phyloP scores from a whole-genome alignment of 208 protist genomes.

The Strigomonas oncopelti region DNA sequence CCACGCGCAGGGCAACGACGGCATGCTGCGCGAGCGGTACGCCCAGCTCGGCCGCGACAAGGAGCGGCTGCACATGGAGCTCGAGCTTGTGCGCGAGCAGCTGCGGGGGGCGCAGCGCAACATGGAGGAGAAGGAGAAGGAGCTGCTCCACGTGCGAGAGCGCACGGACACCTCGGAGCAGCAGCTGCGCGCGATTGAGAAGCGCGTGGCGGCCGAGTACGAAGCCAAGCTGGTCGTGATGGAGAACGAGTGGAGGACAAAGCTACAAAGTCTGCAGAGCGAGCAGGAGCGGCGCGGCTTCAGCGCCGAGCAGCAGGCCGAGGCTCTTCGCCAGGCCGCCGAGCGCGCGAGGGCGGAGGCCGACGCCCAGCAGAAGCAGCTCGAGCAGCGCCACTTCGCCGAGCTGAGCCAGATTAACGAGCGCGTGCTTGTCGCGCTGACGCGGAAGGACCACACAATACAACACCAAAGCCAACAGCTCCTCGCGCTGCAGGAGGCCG shows the following conservation, averaged over 20 bases:
- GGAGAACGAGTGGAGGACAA: slow-evolving; percentile 66
- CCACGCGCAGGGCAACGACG: slow-evolving; percentile 52
- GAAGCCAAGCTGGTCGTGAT: slow-evolving; percentile 45
- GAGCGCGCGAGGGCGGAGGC: slow-evolving; percentile 29
- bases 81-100: slow-evolving; percentile 61
- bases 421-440: slow-evolving; percentile 72
- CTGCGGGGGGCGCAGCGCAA: slow-evolving; percentile 36
- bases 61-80: slow-evolving; percentile 68
- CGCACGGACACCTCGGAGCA: slow-evolving; percentile 40
- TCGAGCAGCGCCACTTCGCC: slow-evolving; percentile 73
- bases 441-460: slow-evolving; percentile 73
- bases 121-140: slow-evolving; percentile 42
- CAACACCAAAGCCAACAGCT: slow-evolving; percentile 63
- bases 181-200: slow-evolving; percentile 53
- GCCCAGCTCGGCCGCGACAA: slow-evolving; percentile 56
- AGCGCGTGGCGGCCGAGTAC: slow-evolving; percentile 44
- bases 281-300: slow-evolving; percentile 54
- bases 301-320: slow-evolving; percentile 43
- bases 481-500: slow-evolving; percentile 60
- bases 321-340: slow-evolving; percentile 32
- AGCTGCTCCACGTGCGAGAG: slow-evolving; percentile 37
- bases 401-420: slow-evolving; percentile 83
- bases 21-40: slow-evolving; percentile 58
- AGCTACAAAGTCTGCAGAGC: slow-evolving; percentile 57
- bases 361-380: slow-evolving; percentile 45